Evolutionary conservation across 306 rosid genomes (phyloP).

Genomic region (Castanospermum australe): DNA sequence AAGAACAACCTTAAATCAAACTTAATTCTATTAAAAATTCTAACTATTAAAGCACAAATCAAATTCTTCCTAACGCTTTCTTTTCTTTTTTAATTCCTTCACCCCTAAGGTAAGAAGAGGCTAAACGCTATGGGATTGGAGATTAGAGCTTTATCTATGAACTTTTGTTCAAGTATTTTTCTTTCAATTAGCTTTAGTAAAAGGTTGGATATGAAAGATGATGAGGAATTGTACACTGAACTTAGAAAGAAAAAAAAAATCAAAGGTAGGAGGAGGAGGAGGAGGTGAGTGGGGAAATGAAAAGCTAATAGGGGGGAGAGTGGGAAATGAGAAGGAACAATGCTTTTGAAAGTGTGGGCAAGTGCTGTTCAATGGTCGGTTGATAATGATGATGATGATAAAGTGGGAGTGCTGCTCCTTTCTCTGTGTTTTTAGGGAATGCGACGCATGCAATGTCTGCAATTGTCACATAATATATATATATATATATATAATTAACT

Average conservation of each 20-base stretch:
- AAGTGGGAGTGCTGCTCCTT: conserved; percentile 39
- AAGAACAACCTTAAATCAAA: no score
- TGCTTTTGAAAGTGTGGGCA: conserved; percentile 42
- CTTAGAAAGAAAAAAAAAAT: conserved; percentile 11
- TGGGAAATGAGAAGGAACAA: conserved; percentile 45
- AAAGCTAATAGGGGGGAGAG: conserved; percentile 23
- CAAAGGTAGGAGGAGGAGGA: not conserved
- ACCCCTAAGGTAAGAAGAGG: conserved; percentile 37
- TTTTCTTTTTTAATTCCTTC: conserved; percentile 45
- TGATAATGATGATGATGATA: conserved; percentile 26
- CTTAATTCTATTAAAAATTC: no score
- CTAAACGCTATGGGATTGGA: conserved; percentile 32
- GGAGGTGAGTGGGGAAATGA: conserved; percentile 20
- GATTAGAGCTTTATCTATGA: conserved; percentile 27
- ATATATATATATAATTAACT: no score
- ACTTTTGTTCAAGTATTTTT: conserved; percentile 22
- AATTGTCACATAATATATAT: conserved; percentile 26
- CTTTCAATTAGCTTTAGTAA: conserved; percentile 31
- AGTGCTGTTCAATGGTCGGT: conserved; percentile 31
- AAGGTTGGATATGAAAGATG: conserved; percentile 47
- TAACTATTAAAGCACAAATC: conserved; percentile 29
- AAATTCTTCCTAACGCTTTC: conserved; percentile 7
- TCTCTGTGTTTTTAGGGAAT: conserved; percentile 16
- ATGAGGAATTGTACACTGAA: conserved; percentile 40
- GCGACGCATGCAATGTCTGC: conserved; percentile 24